Conservation (phyloP, 345 rosid genomes). For the Rhizophora apiculata region DNA sequence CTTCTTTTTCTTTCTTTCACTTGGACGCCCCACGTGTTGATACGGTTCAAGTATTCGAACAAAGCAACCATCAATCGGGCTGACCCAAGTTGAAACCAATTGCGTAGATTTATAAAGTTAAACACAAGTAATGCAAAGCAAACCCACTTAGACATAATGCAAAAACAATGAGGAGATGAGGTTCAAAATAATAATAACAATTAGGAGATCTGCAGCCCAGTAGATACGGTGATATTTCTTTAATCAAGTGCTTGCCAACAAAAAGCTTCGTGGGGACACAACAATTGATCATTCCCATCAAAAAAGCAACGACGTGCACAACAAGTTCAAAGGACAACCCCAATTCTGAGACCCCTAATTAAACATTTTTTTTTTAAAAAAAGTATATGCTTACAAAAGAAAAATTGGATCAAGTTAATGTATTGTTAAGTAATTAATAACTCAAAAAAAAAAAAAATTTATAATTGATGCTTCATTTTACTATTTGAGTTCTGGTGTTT, state of each 20-base stretch:
- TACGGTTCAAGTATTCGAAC: neutral
- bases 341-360: no score
- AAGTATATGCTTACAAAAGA: no score
- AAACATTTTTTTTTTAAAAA: no score
- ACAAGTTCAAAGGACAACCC: no score
- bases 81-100: neutral
- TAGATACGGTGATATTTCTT: neutral
- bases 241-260: neutral
- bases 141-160: constrained; percentile 3
- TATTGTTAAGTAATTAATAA: no score
- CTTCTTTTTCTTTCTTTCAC: neutral
- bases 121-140: neutral
- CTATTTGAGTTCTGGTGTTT: neutral
- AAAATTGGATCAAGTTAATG: no score
- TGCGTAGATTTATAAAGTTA: neutral
- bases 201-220: neutral
- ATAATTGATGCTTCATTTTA: no score
- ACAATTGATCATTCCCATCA: neutral
- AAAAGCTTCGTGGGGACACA: neutral
- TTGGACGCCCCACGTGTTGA: no score
- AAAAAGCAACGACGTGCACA: no score
- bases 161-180: neutral
- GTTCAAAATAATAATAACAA: no score
- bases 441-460: no score
- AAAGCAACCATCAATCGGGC: neutral